Evolutionary conservation across 1,139 yeast genomes (phyloP), one percentile per base, ranked within the genome.

Genomic region (Geotrichum armillariae): DNA sequence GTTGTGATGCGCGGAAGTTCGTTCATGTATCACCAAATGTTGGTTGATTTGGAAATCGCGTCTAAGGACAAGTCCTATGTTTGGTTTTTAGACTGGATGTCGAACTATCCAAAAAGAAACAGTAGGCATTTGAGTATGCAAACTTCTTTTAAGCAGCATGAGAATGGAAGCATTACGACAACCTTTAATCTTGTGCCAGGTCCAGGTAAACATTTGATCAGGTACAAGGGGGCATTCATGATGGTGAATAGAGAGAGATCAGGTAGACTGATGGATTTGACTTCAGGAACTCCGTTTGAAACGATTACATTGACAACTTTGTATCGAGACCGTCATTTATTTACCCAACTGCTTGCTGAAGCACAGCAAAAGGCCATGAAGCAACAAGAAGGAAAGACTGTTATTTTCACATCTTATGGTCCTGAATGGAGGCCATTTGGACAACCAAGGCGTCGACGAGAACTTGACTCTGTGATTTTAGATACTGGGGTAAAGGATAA

Each of bases 371-470:
- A 88, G 71, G 98, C 98, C 0, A 75, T 90, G 66, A 83, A 81
- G 63, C 79, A 85, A 35, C 84, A 87, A 54, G 96, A 90, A 63
- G 99, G 99, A 9, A 91, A 90, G 63, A 93, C 99, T 0, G 99
- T 93, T 8, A 73, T 93, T 5, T 93, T 80, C 68, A 89, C 96
- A 1, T 86, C 96, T 2, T 91, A 94, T 87, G 99, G 98, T 1
- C 96, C 96, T 12, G 99, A 93, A 64, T 93, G 99, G 99, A 76
- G 99, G 60, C 96, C 96, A 2, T 93, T 93, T 72, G 99, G 99
- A 1, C 94, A 86, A 64, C 98, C 99, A 1, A 77, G 97, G 58
- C 84, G 84, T 59, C 91, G 93, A 68, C 77, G 99, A 61, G 72
- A 84, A 44, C 70, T 91, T 34, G 93, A 87, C 4, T 86, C 95